Base-by-base conservation (phyloP, 805 yeast genomes). In the Metschnikowia koreensis region DNA sequence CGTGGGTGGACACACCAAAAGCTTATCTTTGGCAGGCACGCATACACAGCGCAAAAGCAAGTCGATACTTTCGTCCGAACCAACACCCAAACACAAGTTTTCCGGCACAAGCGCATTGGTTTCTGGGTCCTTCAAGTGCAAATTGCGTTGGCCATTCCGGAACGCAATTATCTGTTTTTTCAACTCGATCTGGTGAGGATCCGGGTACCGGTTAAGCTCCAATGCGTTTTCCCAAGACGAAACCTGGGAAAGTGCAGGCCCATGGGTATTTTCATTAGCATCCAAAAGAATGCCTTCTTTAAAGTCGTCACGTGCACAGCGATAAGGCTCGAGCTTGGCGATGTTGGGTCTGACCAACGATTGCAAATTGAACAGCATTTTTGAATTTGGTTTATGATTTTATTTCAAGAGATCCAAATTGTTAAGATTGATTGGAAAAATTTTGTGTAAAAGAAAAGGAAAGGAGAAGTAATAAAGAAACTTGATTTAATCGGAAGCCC, bases 301-400 rank as follows among this genome's bases (percentile, higher is more conserved):
- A 76, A 85, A 93, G 65, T 93, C 98, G 64, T 94, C 99, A 70
- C 99, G 77, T 4, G 99, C 99, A 70, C 99, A 94, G 48, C 96
- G 81, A 68, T 94, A 94, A 8, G 99, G 98, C 73, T 87, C 91
- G 50, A 94, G 76, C 2, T 81, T 70, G 53, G 82, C 77, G 53
- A 94, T 90, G 60, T 93, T 94, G 17, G 97, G 96, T 69, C 99
- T 80, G 2, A 89, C 86, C 34, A 91, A 70, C 7, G 79, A 75
- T 40, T 74, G 69, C 31, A 86, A 66, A 59, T 83, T 77, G 62
- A 84, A 82, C 9, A 51, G 34, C 71, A 66, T 68, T 44, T 36
- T 33, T 27, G 7, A 5, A 27, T 12, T 26, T 41, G 10, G 5
- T 7, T 12, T 13, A 26, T 27, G 15, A 3, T 9, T 26, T 41